Conservation (phyloP, 148 eudicot species). For the Limonium bicolor region DNA sequence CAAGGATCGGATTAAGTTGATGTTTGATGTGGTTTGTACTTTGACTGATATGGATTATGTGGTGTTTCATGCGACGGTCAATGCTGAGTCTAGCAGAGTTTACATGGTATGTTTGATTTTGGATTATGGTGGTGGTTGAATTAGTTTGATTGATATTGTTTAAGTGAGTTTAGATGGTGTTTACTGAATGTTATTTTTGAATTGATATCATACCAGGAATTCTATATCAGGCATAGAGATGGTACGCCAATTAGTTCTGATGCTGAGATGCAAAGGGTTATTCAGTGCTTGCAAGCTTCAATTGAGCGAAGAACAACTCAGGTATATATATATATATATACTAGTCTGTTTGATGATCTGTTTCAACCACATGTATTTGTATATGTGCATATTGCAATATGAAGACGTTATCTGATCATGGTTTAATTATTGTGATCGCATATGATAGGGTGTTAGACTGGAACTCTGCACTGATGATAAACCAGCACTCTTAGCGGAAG, state of each 20-base stretch:
- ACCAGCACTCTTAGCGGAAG: conserved; percentile 57
- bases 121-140: neutral
- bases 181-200: neutral
- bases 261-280: conserved; percentile 78
- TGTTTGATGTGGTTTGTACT: conserved; percentile 82
- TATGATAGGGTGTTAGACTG: conserved; percentile 63
- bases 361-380: too few relatives aligned
- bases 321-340: too few relatives aligned
- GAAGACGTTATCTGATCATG: too few relatives aligned
- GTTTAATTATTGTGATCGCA: too few relatives aligned
- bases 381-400: too few relatives aligned
- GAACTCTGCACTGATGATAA: conserved; percentile 53
- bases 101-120: conserved; percentile 32
- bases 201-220: conserved; percentile 35
- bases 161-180: neutral
- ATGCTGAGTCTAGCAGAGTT: conserved; percentile 40
- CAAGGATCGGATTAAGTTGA: conserved; percentile 62
- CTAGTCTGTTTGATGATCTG: too few relatives aligned
- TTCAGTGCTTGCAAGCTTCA: conserved; percentile 67
- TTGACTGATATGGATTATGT: conserved; percentile 84
- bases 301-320: conserved; percentile 69
- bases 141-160: neutral
- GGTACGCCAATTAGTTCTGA: conserved; percentile 82
- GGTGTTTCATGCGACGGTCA: conserved; percentile 79
- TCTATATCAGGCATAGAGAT: conserved; percentile 70